Percentiles rank a stretch among this genome's conserved stretches.
Evolutionary conservation across 2,329 filamentous ascomycete genomes (phyloP).

Genomic region (Hansfordia pulvinata): DNA sequence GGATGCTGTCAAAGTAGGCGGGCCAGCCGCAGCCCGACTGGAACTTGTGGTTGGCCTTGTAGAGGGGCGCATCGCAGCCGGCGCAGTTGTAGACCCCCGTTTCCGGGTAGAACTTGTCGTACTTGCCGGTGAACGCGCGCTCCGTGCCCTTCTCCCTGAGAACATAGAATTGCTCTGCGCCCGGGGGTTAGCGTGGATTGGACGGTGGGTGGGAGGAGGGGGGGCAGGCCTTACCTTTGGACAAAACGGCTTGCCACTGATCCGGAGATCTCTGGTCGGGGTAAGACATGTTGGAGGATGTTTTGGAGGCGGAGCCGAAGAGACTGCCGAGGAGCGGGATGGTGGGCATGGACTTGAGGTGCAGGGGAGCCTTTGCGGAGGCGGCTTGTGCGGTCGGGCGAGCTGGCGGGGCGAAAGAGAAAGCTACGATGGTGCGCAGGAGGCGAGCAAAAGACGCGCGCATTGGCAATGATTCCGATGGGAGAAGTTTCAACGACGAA

Average conservation of each 20-base stretch:
- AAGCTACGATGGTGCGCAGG: constrained; percentile 27
- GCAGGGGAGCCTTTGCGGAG: constrained; percentile 5
- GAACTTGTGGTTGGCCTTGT: constrained; percentile 92
- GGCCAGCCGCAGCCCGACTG: constrained; percentile 95
- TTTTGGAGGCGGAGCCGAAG: constrained; percentile 49
- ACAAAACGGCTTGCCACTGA: constrained; percentile 84
- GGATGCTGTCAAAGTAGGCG: constrained; percentile 91
- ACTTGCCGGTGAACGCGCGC: constrained; percentile 63
- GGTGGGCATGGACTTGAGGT: constrained; percentile 50
- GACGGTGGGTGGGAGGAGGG: constrained; percentile 1
- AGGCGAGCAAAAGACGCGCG: constrained; percentile 31
- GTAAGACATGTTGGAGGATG: constrained; percentile 50
- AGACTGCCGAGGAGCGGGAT: constrained; percentile 69
- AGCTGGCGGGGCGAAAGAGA: constrained; percentile 24
- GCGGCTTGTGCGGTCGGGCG: constrained; percentile 6
- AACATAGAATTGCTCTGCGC: constrained; percentile 86
- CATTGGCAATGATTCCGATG: too few species aligned
- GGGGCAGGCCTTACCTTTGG: constrained; percentile 23
- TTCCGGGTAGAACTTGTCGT: constrained; percentile 71
- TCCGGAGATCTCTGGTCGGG: constrained; percentile 70
- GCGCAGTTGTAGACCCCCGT: constrained; percentile 77
- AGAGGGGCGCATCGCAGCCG: constrained; percentile 75
- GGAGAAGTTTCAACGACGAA: too few species aligned
- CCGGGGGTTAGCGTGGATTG: constrained; percentile 4
- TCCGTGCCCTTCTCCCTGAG: constrained; percentile 90